Base-by-base conservation (phyloP, 768 basidiomycete genomes). In the Mycena metata region DNA sequence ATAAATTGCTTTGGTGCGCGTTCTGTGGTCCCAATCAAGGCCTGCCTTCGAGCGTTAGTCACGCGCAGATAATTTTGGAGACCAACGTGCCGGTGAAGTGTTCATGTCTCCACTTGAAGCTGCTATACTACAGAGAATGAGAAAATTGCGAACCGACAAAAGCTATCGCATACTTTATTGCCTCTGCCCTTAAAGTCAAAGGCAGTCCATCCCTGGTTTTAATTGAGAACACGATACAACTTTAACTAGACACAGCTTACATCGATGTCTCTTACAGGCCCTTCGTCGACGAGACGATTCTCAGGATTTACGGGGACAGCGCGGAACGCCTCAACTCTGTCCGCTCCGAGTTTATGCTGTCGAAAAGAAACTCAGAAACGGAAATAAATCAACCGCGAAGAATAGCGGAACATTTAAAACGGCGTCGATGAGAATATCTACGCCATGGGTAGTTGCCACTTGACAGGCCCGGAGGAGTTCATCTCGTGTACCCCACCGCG, bases 401-500 rank as follows among this genome's bases (percentile, higher is more conserved):
- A 24, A 56, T 45, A 45, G 19, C 19, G 23, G 13, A 69, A 96
- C 96, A 79, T 96, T 96, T 66, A 98, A 83, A 5, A 98, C 94
- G 1, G 95, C 95, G 72, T 97, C 96, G 54, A 96, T 90, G 26
- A 95, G 79, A 42, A 95, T 85, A 69, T 92, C 89, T 19, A 98
- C 86, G 7, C 90, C 89, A 71, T 88, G 85, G 67, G 85, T 80
- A 71, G 84, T 86, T 3, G 96, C 96, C n/a, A 81, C 79, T 66
- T 84, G 81, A 74, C 92, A 91, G 24, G 94, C 93, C 13, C 81
- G 73, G 2, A 95, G 74, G 30, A 96, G 86, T 67, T 97, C 92
- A 33, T 93, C 88, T 71, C 90, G 92, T 15, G 92, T 91, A 24
- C 96, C 96, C 95, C 96, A 98, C 66, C 95, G 86, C 1, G 96